Conservation (phyloP, 345 rosid genomes). For the Limnanthes douglasii region DNA sequence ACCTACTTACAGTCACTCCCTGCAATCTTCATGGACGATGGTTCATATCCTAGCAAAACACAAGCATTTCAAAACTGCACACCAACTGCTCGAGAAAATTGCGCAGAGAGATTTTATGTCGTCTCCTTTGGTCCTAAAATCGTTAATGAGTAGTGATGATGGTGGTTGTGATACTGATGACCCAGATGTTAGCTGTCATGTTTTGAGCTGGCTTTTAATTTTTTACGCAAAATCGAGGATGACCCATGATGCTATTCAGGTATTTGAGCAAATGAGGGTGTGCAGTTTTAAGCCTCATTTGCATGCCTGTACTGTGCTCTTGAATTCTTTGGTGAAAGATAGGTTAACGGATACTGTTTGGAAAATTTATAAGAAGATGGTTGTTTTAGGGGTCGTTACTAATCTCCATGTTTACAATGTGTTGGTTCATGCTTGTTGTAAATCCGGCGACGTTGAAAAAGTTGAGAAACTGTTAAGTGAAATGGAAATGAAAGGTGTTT, state of each 20-base stretch:
- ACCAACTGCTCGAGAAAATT: slow-evolving; percentile 68
- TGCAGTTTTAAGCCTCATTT: slow-evolving; percentile 51
- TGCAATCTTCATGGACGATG: slow-evolving; percentile 82
- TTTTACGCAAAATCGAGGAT: slow-evolving; percentile 37
- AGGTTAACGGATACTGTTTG: slow-evolving; percentile 58
- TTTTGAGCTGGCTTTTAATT: slow-evolving; percentile 80
- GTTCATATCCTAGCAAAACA: slow-evolving; percentile 42
- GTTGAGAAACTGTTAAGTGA: slow-evolving; percentile 55
- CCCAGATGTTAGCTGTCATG: slow-evolving; percentile 50
- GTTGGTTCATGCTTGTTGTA: slow-evolving; percentile 79
- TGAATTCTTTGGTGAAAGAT: slow-evolving; percentile 51
- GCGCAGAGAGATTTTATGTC: slow-evolving; percentile 58
- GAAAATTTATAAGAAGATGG: slow-evolving; percentile 76
- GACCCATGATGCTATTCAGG: slow-evolving; percentile 57
- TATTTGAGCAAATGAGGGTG: slow-evolving; percentile 52
- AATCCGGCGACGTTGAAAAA: slow-evolving; percentile 53
- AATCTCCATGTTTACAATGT: slow-evolving; percentile 78
- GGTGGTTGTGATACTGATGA: slow-evolving; percentile 26
- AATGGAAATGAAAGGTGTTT: slow-evolving; percentile 56
- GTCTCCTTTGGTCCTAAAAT: slow-evolving; percentile 48
- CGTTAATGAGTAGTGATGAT: slow-evolving; percentile 24
- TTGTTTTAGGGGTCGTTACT: slow-evolving; percentile 44
- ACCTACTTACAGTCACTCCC: slow-evolving; percentile 34
- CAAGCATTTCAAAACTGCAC: slow-evolving; percentile 60
- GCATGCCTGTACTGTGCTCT: slow-evolving; percentile 83